Conservation (phyloP, 768 basidiomycete genomes). For the Trametes cingulata region DNA sequence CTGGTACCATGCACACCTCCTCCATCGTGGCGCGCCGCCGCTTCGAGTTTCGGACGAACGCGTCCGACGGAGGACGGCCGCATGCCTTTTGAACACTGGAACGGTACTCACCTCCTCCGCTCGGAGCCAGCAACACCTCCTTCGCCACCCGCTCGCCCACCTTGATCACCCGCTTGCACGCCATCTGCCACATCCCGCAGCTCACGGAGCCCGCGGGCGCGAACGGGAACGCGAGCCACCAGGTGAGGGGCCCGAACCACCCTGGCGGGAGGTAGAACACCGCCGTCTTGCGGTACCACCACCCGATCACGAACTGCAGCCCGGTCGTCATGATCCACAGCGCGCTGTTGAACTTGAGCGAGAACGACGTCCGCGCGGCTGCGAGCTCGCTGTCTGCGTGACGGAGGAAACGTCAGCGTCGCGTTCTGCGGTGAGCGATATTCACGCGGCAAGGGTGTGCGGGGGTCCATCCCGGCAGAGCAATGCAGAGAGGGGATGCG, state of each 20-base stretch:
- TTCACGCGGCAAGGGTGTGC: background rate
- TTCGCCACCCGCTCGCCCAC: slow-evolving; percentile 74
- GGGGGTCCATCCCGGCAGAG: background rate
- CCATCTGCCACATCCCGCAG: slow-evolving; percentile 94
- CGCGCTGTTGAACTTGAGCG: slow-evolving; percentile 67
- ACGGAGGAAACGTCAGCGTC: background rate
- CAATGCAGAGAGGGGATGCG: background rate
- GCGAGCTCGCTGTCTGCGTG: slow-evolving; percentile 70
- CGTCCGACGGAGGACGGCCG: slow-evolving; percentile 11
- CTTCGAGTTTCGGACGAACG: background rate
- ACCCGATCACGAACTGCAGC: slow-evolving; percentile 78
- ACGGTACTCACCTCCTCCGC: slow-evolving; percentile 38
- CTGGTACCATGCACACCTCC: background rate
- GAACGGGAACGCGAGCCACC: slow-evolving; percentile 89
- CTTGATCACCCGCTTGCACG: slow-evolving; percentile 82
- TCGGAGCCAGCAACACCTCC: slow-evolving; percentile 42
- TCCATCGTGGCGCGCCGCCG: background rate
- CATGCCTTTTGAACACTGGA: background rate
- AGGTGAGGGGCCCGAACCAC: slow-evolving; percentile 87
- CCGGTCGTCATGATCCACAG: slow-evolving; percentile 90
- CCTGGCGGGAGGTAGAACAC: slow-evolving; percentile 91
- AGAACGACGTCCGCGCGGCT: slow-evolving; percentile 76
- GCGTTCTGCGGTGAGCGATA: background rate
- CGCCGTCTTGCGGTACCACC: slow-evolving; percentile 88
- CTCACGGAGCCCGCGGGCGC: slow-evolving; percentile 89